Evolutionary conservation across 176 grass and related monocot species (phyloP).

Genomic region (Juncus effusus): DNA sequence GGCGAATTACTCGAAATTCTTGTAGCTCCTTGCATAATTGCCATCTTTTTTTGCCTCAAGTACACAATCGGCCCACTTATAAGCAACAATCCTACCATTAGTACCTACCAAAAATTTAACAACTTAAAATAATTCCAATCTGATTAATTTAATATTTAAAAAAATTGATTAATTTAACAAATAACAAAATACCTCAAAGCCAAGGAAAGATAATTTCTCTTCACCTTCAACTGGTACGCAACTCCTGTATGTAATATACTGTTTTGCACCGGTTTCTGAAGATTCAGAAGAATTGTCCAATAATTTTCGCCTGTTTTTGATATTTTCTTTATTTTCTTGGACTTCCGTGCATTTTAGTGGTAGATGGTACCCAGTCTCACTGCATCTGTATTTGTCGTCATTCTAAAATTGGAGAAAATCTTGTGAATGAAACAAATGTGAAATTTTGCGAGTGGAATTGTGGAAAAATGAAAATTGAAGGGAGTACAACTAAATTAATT

Average conservation of each 20-base stretch:
- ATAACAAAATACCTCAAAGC: constrained; percentile 78
- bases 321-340: constrained; percentile 54
- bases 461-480: not conserved
- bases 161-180: not conserved
- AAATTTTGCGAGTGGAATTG: too few relatives aligned
- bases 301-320: constrained; percentile 55
- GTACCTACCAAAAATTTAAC: constrained; percentile 38
- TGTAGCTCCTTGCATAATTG: constrained; percentile 50
- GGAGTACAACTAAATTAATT: too few relatives aligned
- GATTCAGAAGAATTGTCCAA: constrained; percentile 45
- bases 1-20: constrained; percentile 62
- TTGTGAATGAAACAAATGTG: too few relatives aligned
- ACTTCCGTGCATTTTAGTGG: constrained; percentile 73
- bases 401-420: constrained; percentile 37
- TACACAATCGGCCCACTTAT: constrained; percentile 77
- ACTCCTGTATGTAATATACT: constrained; percentile 85
- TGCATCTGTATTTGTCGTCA: constrained; percentile 80
- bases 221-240: constrained; percentile 63
- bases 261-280: constrained; percentile 26
- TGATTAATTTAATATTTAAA: not conserved
- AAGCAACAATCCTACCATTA: constrained; percentile 73
- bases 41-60: constrained; percentile 42
- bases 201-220: constrained; percentile 79
- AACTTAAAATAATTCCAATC: constrained; percentile 6
- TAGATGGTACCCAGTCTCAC: constrained; percentile 85